Evolutionary conservation across 2,329 filamentous ascomycete genomes (phyloP).

Genomic region (Herpomyces periplanetae): DNA sequence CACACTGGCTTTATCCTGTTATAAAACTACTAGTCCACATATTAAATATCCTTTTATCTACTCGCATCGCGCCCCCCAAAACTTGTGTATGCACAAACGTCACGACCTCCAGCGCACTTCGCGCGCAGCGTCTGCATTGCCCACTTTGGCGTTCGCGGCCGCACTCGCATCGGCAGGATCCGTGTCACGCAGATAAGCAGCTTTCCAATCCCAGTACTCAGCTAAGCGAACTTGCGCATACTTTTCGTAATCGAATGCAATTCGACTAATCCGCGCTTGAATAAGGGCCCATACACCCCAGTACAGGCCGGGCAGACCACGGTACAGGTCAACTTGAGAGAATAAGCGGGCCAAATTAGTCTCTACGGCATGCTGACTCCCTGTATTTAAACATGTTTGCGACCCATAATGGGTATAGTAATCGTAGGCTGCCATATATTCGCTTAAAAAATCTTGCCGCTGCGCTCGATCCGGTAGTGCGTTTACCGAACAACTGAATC

Average conservation of each 20-base stretch:
- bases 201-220: slow-evolving; percentile 78
- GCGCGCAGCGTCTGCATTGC: too few species aligned
- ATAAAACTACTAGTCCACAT: too few species aligned
- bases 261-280: slow-evolving; percentile 66
- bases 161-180: too few species aligned
- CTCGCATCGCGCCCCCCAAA: too few species aligned
- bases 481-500: slow-evolving; percentile 68
- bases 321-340: slow-evolving; percentile 45
- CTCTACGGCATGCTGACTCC: slow-evolving; percentile 10
- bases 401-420: too few species aligned
- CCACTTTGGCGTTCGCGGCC: too few species aligned
- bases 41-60: too few species aligned
- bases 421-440: slow-evolving; percentile 38
- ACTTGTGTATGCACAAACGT: too few species aligned
- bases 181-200: too few species aligned
- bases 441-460: slow-evolving; percentile 36
- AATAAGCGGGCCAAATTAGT: slow-evolving; percentile 26
- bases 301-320: slow-evolving; percentile 47
- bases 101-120: too few species aligned
- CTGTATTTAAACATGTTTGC: too few species aligned
- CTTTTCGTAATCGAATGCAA: slow-evolving; percentile 77
- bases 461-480: slow-evolving; percentile 38
- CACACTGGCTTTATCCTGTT: too few species aligned
- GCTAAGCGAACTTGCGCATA: slow-evolving; percentile 56
- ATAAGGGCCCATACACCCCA: slow-evolving; percentile 90